Evolutionary conservation across 2,329 filamentous ascomycete genomes (phyloP), one percentile per base, ranked within the genome.

Genomic region (Penicillium sclerotigenum): DNA sequence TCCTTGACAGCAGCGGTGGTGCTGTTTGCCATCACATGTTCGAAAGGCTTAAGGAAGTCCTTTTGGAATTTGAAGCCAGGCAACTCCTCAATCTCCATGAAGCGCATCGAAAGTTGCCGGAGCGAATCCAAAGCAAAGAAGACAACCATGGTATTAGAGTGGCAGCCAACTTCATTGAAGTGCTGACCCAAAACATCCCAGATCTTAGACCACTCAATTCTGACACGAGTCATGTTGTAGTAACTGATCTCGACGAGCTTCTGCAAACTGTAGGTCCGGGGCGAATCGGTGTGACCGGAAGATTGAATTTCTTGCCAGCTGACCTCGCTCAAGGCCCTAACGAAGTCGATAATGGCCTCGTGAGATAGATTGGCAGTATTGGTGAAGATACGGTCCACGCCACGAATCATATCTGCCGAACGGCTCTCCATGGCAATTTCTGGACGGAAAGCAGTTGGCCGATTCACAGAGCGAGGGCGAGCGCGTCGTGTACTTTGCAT

Each of bases 11-110:
- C 87, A 18, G 96, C 87, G 60, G 94, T 91, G 61, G 82, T 90
- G 40, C 91, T 94, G 72, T 99, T 97, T 56, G 89, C 87, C 78
- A 99, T 90, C 65, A 99, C 91, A 72, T 97, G 91, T 77, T 99
- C 93, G 66, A 99, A 99, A 0, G 95, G 94, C 75, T 97, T 97
- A 52, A 99, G 77, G 73, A 99, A 99, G 71, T 99, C 93, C 73
- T 99, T 99, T 68, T 99, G 94, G 70, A 99, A 99, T 74, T 97
- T 97, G 83, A 99, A 99, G 68, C 95, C 94, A 1, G 94, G 91
- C 64, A 99, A 77, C 73, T 99, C 94, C 71, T 96, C 94, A 58
- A 97, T 91, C 74, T 99, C 94, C 89, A 99, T 90, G 71, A 99
- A 99, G 18, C 92, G 88, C 92, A 99, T 97, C 0, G 93, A 97